These are phyloP conservation scores for Aureobasidium melanogenum DNA, from an alignment of 2,329 filamentous ascomycete species.

Conservation along the genomic window DNA sequence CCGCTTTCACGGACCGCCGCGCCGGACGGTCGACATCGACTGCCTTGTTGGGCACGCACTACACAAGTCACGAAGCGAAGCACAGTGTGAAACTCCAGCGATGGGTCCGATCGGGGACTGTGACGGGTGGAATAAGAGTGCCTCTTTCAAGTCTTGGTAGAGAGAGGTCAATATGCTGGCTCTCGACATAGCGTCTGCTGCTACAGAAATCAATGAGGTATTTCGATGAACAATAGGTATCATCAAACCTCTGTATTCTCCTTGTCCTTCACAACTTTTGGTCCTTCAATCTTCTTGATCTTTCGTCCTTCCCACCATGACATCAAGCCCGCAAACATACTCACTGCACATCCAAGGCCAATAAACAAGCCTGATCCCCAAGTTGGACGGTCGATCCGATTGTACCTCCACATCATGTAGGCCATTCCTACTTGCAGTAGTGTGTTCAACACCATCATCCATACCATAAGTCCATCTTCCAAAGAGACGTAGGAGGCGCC, in stretches of 20 bases:
- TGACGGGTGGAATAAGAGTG: too few relatives aligned
- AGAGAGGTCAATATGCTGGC: neutral
- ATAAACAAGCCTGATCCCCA: conserved; percentile 78
- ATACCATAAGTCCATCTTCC: conserved; percentile 74
- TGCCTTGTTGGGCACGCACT: too few relatives aligned
- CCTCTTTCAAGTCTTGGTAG: neutral
- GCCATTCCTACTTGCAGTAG: conserved; percentile 65
- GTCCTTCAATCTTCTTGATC: conserved; percentile 62
- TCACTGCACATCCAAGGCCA: conserved; percentile 61
- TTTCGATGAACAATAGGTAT: neutral
- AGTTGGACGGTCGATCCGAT: conserved; percentile 50
- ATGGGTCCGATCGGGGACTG: too few relatives aligned
- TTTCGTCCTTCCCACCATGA: conserved; percentile 61
- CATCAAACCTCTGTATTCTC: neutral
- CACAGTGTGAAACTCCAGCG: too few relatives aligned
- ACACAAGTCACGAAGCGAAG: neutral
- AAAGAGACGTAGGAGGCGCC: conserved; percentile 56
- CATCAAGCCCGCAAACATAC: conserved; percentile 58
- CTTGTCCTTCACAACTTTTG: neutral
- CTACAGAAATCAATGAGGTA: neutral
- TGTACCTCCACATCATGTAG: conserved; percentile 65
- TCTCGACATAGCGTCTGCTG: neutral
- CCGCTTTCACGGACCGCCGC: neutral
- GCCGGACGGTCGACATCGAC: neutral
- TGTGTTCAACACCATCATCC: conserved; percentile 71